These are phyloP conservation scores for Ilyonectria mors-panacis DNA, from an alignment of 2,329 filamentous ascomycete genomes.

Conservation along the genomic window DNA sequence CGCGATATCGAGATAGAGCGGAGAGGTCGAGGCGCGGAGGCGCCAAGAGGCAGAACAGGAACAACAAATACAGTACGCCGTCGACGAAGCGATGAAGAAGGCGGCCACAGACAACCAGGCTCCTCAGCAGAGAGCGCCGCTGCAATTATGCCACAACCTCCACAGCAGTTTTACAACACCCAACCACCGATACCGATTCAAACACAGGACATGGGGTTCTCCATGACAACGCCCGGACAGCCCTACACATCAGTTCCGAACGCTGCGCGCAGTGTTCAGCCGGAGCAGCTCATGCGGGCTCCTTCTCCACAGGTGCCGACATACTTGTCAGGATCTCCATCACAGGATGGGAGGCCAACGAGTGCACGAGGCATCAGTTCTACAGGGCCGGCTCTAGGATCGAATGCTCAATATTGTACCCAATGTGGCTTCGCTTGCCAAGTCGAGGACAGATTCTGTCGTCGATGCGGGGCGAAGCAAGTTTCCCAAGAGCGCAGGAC, in stretches of 20 bases:
- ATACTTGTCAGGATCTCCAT: not conserved
- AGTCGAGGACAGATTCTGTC: conserved; percentile 5
- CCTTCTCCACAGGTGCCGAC: conserved; percentile 5
- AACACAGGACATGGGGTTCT: not conserved
- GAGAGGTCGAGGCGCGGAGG: conserved; percentile 1
- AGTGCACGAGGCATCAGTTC: too few relatives aligned
- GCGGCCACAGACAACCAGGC: conserved; percentile 8
- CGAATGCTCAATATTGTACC: conserved; percentile 6
- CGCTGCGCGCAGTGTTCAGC: not conserved
- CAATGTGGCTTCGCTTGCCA: conserved; percentile 14
- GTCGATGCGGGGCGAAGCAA: conserved; percentile 12
- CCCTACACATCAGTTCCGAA: not conserved
- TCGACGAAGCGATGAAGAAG: conserved; percentile 12
- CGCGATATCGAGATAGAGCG: conserved; percentile 13
- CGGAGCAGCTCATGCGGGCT: conserved; percentile 1
- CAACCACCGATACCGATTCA: not conserved
- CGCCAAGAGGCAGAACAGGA: conserved; percentile 17
- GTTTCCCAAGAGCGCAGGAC: too few relatives aligned
- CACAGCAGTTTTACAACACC: not conserved
- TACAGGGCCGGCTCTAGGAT: not conserved
- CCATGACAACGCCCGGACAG: not conserved
- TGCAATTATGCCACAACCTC: not conserved
- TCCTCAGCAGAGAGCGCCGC: conserved; percentile 8
- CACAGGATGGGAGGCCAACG: not conserved
- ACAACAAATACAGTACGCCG: conserved; percentile 4